Percentiles rank a stretch among this genome's conserved stretches.
Conservation (phyloP, 2,329 filamentous ascomycete species). For the Aspergillus ibericus region DNA sequence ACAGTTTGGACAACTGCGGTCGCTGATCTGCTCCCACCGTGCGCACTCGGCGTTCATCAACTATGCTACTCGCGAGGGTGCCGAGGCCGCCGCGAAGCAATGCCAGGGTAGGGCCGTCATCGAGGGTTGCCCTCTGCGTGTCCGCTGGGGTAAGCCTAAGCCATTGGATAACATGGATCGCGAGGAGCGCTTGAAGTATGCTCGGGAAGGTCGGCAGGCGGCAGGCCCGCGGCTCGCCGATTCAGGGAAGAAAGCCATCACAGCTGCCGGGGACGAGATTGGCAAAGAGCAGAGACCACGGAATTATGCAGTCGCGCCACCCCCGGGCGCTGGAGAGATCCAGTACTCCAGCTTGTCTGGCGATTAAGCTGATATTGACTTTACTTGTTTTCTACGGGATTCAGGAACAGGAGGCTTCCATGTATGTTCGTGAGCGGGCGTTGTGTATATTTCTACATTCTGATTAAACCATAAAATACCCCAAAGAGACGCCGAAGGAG, state of each 20-base stretch:
- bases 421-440: slow-evolving; percentile 36
- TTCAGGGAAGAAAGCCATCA: slow-evolving; percentile 33
- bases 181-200: slow-evolving; percentile 77
- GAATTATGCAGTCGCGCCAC: slow-evolving; percentile 63
- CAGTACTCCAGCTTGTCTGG: slow-evolving; percentile 84
- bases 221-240: slow-evolving; percentile 50
- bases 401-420: slow-evolving; percentile 28
- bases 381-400: slow-evolving; percentile 16
- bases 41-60: slow-evolving; percentile 97
- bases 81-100: slow-evolving; percentile 79
- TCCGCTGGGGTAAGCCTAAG: slow-evolving; percentile 92
- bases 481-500: slow-evolving; percentile 33
- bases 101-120: slow-evolving; percentile 88
- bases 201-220: slow-evolving; percentile 70
- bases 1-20: slow-evolving; percentile 84
- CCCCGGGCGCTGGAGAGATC: slow-evolving; percentile 74
- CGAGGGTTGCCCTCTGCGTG: slow-evolving; percentile 81
- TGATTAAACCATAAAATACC: slow-evolving; percentile 30
- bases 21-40: slow-evolving; percentile 92
- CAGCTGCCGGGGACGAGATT: slow-evolving; percentile 44
- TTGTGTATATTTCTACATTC: slow-evolving; percentile 30
- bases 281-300: slow-evolving; percentile 39
- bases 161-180: slow-evolving; percentile 88
- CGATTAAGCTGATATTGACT: slow-evolving; percentile 53
- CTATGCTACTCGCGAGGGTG: slow-evolving; percentile 78